These are phyloP conservation scores for Aspergillus quadrilineatus DNA, from an alignment of 2,329 filamentous ascomycete species.

Conservation along the genomic window DNA sequence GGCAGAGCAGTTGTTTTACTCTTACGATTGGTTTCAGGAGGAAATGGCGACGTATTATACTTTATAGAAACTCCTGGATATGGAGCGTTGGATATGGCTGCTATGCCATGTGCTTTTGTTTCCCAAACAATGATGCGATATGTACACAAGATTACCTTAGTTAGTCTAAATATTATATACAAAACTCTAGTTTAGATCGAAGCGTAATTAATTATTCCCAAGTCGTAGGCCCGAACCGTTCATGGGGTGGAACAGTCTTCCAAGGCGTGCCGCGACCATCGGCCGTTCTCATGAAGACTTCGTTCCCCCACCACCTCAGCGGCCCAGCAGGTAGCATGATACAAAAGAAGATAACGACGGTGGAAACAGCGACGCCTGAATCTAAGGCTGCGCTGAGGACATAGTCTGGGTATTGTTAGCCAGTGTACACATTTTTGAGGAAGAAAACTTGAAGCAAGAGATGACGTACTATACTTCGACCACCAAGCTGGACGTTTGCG, in stretches of 20 bases:
- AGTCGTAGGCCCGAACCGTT: slow-evolving; percentile 32
- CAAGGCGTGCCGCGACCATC: slow-evolving; percentile 43
- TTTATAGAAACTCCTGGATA: neutral
- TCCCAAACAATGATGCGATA: neutral
- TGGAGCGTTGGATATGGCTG: neutral
- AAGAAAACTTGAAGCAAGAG: neutral
- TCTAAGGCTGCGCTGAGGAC: slow-evolving; percentile 47
- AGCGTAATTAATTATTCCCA: slow-evolving; percentile 25
- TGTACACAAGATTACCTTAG: neutral
- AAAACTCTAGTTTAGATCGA: neutral
- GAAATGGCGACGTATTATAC: slow-evolving; percentile 42
- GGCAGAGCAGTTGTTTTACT: slow-evolving; percentile 39
- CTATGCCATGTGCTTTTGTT: no score
- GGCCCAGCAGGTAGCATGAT: slow-evolving; percentile 42
- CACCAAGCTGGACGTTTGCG: slow-evolving; percentile 48
- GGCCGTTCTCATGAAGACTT: slow-evolving; percentile 37
- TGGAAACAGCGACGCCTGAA: slow-evolving; percentile 44
- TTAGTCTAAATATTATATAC: neutral
- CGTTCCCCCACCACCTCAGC: slow-evolving; percentile 47
- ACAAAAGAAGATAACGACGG: slow-evolving; percentile 47
- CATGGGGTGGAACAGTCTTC: slow-evolving; percentile 26
- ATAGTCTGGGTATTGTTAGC: slow-evolving; percentile 33
- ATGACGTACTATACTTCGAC: slow-evolving; percentile 46
- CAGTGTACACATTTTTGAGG: no score
- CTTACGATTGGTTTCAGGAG: slow-evolving; percentile 42